Base-by-base conservation (phyloP, 169 alveolate genomes). In the Plasmodium yoelii region DNA sequence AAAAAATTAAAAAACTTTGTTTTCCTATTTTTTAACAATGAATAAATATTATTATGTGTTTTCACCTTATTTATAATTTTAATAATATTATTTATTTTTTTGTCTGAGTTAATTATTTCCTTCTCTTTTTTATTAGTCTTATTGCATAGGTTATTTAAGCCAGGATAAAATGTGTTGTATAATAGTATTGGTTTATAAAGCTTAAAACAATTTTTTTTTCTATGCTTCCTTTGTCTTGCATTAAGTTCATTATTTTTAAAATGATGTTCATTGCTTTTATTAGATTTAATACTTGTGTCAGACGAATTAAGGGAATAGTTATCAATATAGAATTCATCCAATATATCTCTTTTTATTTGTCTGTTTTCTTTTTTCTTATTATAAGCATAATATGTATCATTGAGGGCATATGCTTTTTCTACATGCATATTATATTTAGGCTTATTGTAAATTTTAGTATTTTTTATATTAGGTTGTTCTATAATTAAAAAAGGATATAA, bases 311-410 rank as follows among this genome's bases (percentile, higher is more conserved):
- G 61, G 19, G 90, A 69, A 39, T 65, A 80, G 61, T 80, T 80
- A 39, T 80, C 90, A 65, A 80, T 60, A 70, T 51, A 80, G 28
- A 80, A 80, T 44, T 80, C 82, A 64, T 80, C 90, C 39, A 34
- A n/a, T 47, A 80, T 65, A 24, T 67, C 39, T 13, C 46, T 65
- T 34, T 65, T 80, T 19, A 65, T 49, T 80, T 65, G 63, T 18
- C n/a, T 46, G 19, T 73, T 59, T 61, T 24, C 3, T 56, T 64
- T 44, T 39, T 56, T 9, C n/a, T 8, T 13, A 80, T 67, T 15
- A 19, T 69, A 69, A 51, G 65, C 73, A 80, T 34, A 65, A 26
- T 65, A 46, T 0, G 18, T 80, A 1, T 60, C 90, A 80, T 47
- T 80, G 18, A 60, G 46, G 61, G n/a, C 13, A 24, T 80, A 80